Conservation (phyloP, 1,284 basidiomycete species). For the Sporisorium reilianum region DNA sequence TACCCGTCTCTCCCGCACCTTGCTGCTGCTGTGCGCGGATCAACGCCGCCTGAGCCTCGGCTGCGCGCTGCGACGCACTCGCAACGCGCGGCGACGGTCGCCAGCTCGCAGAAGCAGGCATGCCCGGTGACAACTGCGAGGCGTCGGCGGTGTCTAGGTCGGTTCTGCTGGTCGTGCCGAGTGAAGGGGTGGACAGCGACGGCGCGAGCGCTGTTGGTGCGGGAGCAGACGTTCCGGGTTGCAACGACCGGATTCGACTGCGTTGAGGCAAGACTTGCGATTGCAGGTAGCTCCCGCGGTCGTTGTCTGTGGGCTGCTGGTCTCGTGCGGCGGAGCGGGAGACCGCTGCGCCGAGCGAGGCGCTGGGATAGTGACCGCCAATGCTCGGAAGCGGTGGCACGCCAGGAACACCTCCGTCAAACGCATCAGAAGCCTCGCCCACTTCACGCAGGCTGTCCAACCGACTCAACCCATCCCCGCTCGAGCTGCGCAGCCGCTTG, state of each 20-base stretch:
- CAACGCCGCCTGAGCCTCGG: constrained; percentile 31
- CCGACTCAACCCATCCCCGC: constrained; percentile 18
- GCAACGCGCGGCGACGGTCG: constrained; percentile 40
- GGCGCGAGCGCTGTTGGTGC: constrained; percentile 30
- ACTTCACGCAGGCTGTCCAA: constrained; percentile 44
- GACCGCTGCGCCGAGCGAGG: constrained; percentile 42
- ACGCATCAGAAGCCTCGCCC: constrained; percentile 23
- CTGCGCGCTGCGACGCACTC: constrained; percentile 35
- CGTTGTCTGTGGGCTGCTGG: neutral
- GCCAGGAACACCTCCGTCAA: constrained; percentile 3
- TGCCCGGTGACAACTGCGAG: neutral
- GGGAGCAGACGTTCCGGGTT: constrained; percentile 24
- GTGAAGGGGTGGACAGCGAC: constrained; percentile 32
- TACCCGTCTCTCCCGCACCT: neutral
- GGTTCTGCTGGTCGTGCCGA: constrained; percentile 7
- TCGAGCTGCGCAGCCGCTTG: constrained; percentile 33
- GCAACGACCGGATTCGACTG: constrained; percentile 32
- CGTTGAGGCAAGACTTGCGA: constrained; percentile 25
- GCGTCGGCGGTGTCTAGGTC: neutral
- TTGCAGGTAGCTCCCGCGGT: neutral
- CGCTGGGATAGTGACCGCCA: constrained; percentile 47
- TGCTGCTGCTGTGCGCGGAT: constrained; percentile 7
- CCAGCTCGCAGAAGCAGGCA: constrained; percentile 45
- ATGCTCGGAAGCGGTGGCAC: constrained; percentile 8
- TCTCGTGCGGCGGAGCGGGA: constrained; percentile 27